Percentiles rank a stretch among this genome's conserved stretches.
phyloP scores from a whole-genome alignment of 2,329 filamentous ascomycete species.

The Cercospora sojina region DNA sequence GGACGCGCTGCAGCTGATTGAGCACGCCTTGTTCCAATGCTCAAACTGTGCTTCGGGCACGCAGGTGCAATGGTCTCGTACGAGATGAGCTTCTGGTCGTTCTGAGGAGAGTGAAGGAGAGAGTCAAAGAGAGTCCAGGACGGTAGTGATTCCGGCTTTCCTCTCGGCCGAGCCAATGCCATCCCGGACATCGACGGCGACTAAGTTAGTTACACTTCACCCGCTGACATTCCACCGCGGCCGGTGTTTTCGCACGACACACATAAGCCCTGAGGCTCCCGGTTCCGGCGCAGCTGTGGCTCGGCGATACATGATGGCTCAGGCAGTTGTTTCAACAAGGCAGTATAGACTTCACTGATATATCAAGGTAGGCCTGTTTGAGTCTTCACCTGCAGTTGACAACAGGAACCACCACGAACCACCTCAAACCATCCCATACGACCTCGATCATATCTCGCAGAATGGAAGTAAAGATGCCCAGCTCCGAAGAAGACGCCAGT shows the following conservation, averaged over 20 bases:
- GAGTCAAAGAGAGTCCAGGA: background rate
- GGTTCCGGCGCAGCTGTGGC: background rate
- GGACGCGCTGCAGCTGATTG: background rate
- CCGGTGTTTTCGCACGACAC: background rate
- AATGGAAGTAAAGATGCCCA: background rate
- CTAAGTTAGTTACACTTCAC: background rate
- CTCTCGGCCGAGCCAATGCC: background rate
- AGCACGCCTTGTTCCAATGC: background rate
- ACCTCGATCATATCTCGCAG: background rate
- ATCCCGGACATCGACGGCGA: background rate
- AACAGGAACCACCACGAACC: background rate
- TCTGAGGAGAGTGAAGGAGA: too few species aligned
- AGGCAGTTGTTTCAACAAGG: background rate
- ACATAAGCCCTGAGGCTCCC: background rate
- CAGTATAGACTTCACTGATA: background rate
- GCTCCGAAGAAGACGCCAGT: constrained; percentile 1
- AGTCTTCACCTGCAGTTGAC: background rate
- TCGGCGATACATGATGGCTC: background rate
- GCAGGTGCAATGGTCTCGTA: too few species aligned
- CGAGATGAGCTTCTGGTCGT: too few species aligned
- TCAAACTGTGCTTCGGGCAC: background rate
- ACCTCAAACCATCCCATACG: background rate
- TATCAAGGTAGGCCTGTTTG: constrained; percentile 1
- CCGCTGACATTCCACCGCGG: background rate
- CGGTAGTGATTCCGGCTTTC: background rate